Percentiles rank a stretch among this genome's conserved stretches.
phyloP scores from a whole-genome alignment of 495 filamentous ascomycete species.

The Chaetomium fimeti region DNA sequence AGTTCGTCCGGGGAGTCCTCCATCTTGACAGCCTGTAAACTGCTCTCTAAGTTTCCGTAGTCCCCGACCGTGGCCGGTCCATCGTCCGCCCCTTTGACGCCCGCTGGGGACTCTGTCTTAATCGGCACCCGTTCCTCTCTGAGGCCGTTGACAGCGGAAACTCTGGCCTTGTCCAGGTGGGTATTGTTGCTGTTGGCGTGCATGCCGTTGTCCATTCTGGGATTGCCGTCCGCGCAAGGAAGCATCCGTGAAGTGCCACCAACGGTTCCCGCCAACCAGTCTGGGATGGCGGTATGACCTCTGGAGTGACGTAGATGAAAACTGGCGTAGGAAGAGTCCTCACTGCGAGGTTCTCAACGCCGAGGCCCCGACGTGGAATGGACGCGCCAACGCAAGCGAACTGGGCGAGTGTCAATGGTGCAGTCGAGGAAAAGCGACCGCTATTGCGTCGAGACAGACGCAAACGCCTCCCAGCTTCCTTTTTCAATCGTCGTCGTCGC shows the following conservation, averaged over 20 bases:
- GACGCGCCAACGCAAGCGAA: neutral
- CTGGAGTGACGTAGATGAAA: neutral
- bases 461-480: neutral
- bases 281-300: neutral
- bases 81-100: constrained; percentile 25
- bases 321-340: neutral
- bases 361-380: neutral
- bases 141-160: constrained; percentile 41
- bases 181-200: constrained; percentile 44
- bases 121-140: constrained; percentile 33
- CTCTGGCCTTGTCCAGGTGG: constrained; percentile 53
- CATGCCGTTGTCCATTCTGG: constrained; percentile 54
- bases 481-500: neutral
- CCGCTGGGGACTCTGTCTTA: constrained; percentile 22
- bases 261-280: constrained; percentile 9
- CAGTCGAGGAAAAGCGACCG: neutral
- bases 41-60: constrained; percentile 20
- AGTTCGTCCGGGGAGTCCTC: constrained; percentile 70
- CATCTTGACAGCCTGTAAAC: constrained; percentile 34
- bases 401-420: neutral
- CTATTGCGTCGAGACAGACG: too few relatives aligned
- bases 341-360: neutral
- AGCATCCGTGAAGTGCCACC: constrained; percentile 18
- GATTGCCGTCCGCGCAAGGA: constrained; percentile 43
- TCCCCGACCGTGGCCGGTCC: constrained; percentile 29